Base-by-base conservation (phyloP, 106 monocot genomes). In the Narthecium ossifragum region DNA sequence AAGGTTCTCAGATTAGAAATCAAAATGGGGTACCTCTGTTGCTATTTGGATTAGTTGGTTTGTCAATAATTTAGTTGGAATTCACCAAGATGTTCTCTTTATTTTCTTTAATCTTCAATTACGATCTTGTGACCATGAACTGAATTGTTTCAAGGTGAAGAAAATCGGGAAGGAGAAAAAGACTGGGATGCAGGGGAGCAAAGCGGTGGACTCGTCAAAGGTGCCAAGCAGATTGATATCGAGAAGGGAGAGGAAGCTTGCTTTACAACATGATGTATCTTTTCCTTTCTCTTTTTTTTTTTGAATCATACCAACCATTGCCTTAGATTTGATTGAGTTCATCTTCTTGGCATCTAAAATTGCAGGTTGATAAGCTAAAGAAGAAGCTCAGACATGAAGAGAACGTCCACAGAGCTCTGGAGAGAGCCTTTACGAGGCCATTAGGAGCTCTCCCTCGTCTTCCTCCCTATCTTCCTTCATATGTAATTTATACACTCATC, bases 391-490 rank as follows among this genome's bases (percentile, higher is more conserved):
- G 82, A 38, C 75, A 85, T 54, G 93, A 93, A 70, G 88, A 93
- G 71, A 88, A 85, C 64, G 76, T 93, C 8, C 93, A 88, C 55
- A 73, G 93, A 75, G 88, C 88, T 11, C 38, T 93, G 53, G 88
- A 88, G 65, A 79, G 93, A 63, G 93, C 93, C 51, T 85, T 93
- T 51, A 82, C 82, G 0, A 72, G 86, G 37, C 94, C 90, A 12
- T 61, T 90, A 31, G 93, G 93, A 55, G 88, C 79, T 63, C 81
- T 90, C 6, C 94, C 90, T 75, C 86, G 86, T 14, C 90, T 96
- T 6, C 86, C 94, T 31, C 80, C 94, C 23, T 86, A 90, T 60
- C 85, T 96, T 2, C 86, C 86, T 43, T 71, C 90, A 51, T 31
- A 81, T 60, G 86, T 90, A 78, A 73, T 3, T 39, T n/a, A n/a